These are phyloP conservation scores for Globisporangium alternatum DNA, from an alignment of 352 stramenopile genomes.

Conservation along the genomic window DNA sequence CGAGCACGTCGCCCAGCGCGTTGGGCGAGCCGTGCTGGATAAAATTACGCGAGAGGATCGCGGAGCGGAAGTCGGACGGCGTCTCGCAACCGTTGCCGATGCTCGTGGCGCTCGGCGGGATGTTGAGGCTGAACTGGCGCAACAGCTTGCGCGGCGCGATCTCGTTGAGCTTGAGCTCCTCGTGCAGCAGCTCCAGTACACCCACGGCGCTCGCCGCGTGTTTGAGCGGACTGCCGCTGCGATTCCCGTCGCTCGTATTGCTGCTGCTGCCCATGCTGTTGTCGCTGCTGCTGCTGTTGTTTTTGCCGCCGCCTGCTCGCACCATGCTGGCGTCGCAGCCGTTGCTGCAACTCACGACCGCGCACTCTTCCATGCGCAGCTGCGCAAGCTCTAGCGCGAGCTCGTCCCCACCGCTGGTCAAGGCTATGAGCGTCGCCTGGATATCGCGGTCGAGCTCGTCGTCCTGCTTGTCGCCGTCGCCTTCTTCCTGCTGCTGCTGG, in stretches of 20 bases:
- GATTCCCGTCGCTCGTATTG: constrained; percentile 7
- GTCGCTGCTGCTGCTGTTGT: not conserved
- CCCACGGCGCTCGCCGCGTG: constrained; percentile 21
- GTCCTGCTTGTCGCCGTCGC: not conserved
- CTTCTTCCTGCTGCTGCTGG: constrained; percentile 3
- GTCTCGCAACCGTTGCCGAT: not conserved
- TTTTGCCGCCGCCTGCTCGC: not conserved
- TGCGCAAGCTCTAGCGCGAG: not conserved
- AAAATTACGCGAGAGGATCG: constrained; percentile 13
- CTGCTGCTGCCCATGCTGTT: constrained; percentile 5
- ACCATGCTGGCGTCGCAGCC: not conserved
- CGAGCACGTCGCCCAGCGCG: constrained; percentile 43
- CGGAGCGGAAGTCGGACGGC: constrained; percentile 9
- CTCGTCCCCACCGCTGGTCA: not conserved
- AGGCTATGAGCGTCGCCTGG: not conserved
- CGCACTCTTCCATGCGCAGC: not conserved
- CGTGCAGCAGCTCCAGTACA: constrained; percentile 49
- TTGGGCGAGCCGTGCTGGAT: constrained; percentile 33
- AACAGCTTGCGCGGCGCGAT: constrained; percentile 64
- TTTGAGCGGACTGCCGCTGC: constrained; percentile 20
- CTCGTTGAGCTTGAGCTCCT: constrained; percentile 58
- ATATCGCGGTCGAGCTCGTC: constrained; percentile 6
- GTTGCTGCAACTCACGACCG: not conserved
- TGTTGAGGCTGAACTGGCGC: constrained; percentile 78
- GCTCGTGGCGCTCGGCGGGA: constrained; percentile 34